These are phyloP conservation scores for Mytilinidion resinicola DNA, from an alignment of 495 filamentous ascomycete genomes.

Conservation along the genomic window DNA sequence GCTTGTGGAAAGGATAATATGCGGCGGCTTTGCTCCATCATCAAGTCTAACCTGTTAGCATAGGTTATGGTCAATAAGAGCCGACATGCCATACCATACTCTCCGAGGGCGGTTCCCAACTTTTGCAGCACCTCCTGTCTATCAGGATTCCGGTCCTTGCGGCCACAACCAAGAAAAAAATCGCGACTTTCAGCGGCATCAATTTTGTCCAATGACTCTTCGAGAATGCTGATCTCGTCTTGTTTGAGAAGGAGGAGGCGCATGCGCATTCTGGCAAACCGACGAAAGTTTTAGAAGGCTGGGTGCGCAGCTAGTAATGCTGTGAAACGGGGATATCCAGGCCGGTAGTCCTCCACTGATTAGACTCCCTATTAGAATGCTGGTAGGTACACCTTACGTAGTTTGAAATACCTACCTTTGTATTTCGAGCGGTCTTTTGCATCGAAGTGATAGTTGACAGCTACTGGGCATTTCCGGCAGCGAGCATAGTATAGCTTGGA, in stretches of 20 bases:
- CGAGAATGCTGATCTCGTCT: constrained; percentile 2
- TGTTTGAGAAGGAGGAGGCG: constrained; percentile 10
- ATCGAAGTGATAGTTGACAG: too few relatives aligned
- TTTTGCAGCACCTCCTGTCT: background rate
- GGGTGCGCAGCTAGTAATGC: constrained; percentile 4
- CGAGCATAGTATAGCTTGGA: too few relatives aligned
- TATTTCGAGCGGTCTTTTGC: too few relatives aligned
- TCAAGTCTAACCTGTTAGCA: background rate
- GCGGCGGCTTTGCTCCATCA: background rate
- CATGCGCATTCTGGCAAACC: constrained; percentile 5
- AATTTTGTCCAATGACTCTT: background rate
- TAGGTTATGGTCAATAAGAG: background rate
- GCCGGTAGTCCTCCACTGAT: background rate
- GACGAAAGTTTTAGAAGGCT: constrained; percentile 14
- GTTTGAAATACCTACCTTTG: too few relatives aligned
- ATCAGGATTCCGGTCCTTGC: background rate
- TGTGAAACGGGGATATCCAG: constrained; percentile 10
- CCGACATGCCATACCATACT: background rate
- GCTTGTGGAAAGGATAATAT: background rate
- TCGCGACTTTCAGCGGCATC: background rate
- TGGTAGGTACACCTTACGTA: background rate
- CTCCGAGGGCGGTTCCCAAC: background rate
- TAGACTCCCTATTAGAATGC: background rate
- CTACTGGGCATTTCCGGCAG: too few relatives aligned
- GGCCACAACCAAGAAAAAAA: constrained; percentile 1